These are phyloP conservation scores for Rosa hybrid DNA, from an alignment of 331 rosid genomes.

Conservation along the genomic window DNA sequence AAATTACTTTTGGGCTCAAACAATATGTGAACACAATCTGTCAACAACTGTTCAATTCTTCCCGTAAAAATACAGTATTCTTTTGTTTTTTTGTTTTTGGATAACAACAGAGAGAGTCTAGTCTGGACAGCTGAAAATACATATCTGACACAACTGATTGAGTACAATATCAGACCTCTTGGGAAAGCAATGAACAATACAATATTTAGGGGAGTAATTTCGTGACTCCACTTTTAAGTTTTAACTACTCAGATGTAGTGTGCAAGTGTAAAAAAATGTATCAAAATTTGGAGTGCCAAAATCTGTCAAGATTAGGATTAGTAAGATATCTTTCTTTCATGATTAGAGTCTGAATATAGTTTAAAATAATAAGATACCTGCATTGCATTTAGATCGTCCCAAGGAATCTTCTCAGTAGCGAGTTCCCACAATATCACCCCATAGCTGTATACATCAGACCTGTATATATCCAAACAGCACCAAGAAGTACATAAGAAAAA, in stretches of 20 bases:
- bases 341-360: constrained; percentile 9
- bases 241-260: too few relatives aligned
- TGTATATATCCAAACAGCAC: constrained; percentile 38
- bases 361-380: constrained; percentile 61
- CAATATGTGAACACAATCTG: constrained; percentile 29
- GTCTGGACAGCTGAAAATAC: too few relatives aligned
- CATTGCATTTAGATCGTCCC: constrained; percentile 94
- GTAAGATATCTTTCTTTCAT: not conserved
- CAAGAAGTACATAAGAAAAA: not conserved
- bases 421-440: constrained; percentile 98
- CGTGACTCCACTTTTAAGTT: too few relatives aligned
- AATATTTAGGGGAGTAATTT: too few relatives aligned
- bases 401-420: constrained; percentile 95
- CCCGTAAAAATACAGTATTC: too few relatives aligned
- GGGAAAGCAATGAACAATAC: too few relatives aligned
- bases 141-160: too few relatives aligned
- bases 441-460: constrained; percentile 95
- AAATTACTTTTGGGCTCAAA: too few relatives aligned
- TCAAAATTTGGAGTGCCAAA: not conserved
- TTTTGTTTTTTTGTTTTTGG: too few relatives aligned
- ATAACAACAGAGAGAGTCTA: too few relatives aligned
- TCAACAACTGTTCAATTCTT: not conserved
- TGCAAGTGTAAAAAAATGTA: too few relatives aligned
- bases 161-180: too few relatives aligned
- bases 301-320: not conserved